Conservation (phyloP, 345 rosid species). For the Arabidopsis thaliana region DNA sequence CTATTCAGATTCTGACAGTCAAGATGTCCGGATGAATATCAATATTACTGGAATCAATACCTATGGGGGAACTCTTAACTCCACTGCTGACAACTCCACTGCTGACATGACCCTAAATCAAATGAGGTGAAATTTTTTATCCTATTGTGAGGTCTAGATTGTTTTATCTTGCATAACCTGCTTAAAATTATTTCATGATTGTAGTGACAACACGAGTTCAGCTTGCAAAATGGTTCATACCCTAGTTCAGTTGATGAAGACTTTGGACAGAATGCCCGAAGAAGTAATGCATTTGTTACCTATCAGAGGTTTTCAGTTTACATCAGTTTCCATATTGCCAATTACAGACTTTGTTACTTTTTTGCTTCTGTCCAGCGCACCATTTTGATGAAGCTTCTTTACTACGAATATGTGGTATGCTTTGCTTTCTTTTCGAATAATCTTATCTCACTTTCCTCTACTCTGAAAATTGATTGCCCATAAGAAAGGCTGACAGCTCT, state of each 20-base stretch:
- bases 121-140: slow-evolving; percentile 67
- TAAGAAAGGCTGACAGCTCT: slow-evolving; percentile 27
- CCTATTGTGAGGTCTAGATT: background rate
- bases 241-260: slow-evolving; percentile 94
- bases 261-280: slow-evolving; percentile 92
- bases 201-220: slow-evolving; percentile 67
- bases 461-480: background rate
- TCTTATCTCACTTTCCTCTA: background rate
- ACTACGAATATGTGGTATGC: slow-evolving; percentile 91
- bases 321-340: slow-evolving; percentile 15
- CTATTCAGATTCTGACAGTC: slow-evolving; percentile 74
- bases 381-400: slow-evolving; percentile 92
- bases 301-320: background rate
- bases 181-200: slow-evolving; percentile 1
- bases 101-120: slow-evolving; percentile 84
- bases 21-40: slow-evolving; percentile 87
- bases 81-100: slow-evolving; percentile 69
- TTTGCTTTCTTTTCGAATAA: background rate
- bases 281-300: slow-evolving; percentile 56
- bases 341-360: slow-evolving; percentile 16
- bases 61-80: slow-evolving; percentile 70
- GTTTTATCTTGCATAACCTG: background rate
- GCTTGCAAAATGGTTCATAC: slow-evolving; percentile 98
- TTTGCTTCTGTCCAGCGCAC: slow-evolving; percentile 72
- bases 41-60: slow-evolving; percentile 80